Conservation (phyloP, 192 early-diverging fungal species). For the Spizellomyces sp. region DNA sequence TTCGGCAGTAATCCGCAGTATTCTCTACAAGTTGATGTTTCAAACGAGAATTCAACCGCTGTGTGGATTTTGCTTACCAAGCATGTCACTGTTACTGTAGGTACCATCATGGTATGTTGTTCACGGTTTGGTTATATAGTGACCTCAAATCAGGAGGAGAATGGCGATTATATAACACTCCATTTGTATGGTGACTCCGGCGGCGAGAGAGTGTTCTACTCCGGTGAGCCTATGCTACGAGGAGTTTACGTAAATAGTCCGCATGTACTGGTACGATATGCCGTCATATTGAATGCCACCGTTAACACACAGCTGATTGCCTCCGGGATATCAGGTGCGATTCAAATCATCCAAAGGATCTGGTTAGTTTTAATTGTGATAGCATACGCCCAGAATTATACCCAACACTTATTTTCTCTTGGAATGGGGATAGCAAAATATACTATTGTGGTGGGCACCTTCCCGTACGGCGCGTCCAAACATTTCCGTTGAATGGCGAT, state of each 20-base stretch:
- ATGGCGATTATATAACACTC: slow-evolving; percentile 83
- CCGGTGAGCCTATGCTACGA: slow-evolving; percentile 61
- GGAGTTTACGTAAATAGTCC: slow-evolving; percentile 87
- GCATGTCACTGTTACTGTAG: slow-evolving; percentile 66
- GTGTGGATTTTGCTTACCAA: slow-evolving; percentile 85
- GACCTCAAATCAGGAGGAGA: slow-evolving; percentile 66
- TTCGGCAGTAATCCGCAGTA: slow-evolving; percentile 16
- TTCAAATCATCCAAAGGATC: no score
- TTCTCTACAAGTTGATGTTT: slow-evolving; percentile 62
- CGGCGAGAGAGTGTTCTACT: slow-evolving; percentile 69
- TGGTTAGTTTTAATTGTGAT: no score
- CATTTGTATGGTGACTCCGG: slow-evolving; percentile 77
- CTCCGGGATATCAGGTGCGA: no score
- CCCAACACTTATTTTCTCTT: no score
- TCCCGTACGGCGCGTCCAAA: no score
- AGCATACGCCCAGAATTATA: no score
- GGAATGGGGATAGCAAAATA: no score
- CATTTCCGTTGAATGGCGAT: no score
- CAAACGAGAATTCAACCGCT: slow-evolving; percentile 47
- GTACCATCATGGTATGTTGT: no score
- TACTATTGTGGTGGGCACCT: no score
- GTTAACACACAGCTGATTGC: no score
- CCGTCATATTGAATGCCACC: no score
- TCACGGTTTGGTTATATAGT: slow-evolving; percentile 6
- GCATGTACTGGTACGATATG: slow-evolving; percentile 57